Conservation (phyloP, 208 protist species). For the Trypanosoma lewisi region DNA sequence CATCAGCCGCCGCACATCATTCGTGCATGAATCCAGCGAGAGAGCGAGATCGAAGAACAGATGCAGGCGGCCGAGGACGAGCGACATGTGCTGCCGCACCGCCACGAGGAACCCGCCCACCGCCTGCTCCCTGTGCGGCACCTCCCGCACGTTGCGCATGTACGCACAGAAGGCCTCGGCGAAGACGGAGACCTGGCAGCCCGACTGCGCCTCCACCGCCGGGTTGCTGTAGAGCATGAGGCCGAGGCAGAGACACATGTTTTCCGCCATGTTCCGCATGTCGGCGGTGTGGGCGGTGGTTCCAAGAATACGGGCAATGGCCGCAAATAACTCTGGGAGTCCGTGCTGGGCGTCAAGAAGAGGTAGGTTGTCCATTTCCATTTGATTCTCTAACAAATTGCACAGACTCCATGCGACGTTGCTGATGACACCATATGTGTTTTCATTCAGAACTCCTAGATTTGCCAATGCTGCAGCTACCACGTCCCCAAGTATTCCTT, state of each 20-base stretch:
- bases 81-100: conserved; percentile 34
- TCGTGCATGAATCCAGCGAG: conserved; percentile 28
- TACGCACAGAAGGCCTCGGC: conserved; percentile 63
- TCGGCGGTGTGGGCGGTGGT: conserved; percentile 40
- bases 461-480: conserved; percentile 50
- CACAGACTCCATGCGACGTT: conserved; percentile 82
- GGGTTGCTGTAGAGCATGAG: conserved; percentile 59
- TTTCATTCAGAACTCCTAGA: conserved; percentile 38
- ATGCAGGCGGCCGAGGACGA: conserved; percentile 31
- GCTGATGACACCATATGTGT: conserved; percentile 56
- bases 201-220: conserved; percentile 42
- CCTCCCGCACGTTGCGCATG: conserved; percentile 69
- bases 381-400: conserved; percentile 71
- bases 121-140: conserved; percentile 49
- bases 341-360: conserved; percentile 40
- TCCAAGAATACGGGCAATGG: conserved; percentile 42
- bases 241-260: conserved; percentile 73
- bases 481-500: conserved; percentile 42
- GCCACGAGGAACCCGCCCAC: conserved; percentile 60
- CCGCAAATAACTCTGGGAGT: conserved; percentile 49
- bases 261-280: conserved; percentile 87
- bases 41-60: conserved; percentile 75
- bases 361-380: conserved; percentile 47
- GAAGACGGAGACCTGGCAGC: conserved; percentile 46
- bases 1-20: conserved; percentile 51